These are phyloP conservation scores for Fraxinus platypoda DNA, from an alignment of 305 asterid species.

Conservation along the genomic window DNA sequence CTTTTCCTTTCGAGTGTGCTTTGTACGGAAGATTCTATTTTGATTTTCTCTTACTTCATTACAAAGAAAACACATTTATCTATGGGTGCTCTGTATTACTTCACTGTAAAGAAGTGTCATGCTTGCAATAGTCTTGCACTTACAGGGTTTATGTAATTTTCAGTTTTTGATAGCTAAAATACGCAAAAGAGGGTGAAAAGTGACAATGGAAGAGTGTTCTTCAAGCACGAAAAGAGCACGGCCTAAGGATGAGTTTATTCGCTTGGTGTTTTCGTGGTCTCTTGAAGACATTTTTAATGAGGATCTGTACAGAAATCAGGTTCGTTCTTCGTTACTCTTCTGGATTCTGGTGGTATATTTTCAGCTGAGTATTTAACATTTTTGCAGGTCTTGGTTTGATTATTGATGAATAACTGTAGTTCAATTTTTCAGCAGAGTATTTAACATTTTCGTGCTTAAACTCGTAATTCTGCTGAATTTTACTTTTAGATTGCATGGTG, in stretches of 20 bases:
- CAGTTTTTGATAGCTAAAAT: background rate
- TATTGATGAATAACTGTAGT: background rate
- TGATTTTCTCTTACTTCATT: background rate
- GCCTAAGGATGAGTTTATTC: constrained; percentile 37
- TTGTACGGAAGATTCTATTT: background rate
- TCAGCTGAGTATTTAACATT: background rate
- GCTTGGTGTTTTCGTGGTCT: constrained; percentile 53
- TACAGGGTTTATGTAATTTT: background rate
- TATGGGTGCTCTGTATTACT: background rate
- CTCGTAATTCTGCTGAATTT: background rate
- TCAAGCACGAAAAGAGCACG: constrained; percentile 1
- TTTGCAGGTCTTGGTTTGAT: background rate
- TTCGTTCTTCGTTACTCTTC: background rate
- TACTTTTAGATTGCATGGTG: background rate
- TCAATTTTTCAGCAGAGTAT: background rate
- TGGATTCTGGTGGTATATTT: background rate
- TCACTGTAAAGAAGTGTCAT: background rate
- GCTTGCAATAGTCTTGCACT: background rate
- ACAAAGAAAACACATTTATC: background rate
- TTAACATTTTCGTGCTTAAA: background rate
- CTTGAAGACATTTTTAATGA: constrained; percentile 36
- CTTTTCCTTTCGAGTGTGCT: background rate
- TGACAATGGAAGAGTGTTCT: constrained; percentile 24
- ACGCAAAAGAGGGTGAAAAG: background rate
- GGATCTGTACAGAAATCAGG: constrained; percentile 47